Evolutionary conservation across 1,284 basidiomycete species (phyloP), one percentile per base, ranked within the genome.

Genomic region (Ustilago loliicola): DNA sequence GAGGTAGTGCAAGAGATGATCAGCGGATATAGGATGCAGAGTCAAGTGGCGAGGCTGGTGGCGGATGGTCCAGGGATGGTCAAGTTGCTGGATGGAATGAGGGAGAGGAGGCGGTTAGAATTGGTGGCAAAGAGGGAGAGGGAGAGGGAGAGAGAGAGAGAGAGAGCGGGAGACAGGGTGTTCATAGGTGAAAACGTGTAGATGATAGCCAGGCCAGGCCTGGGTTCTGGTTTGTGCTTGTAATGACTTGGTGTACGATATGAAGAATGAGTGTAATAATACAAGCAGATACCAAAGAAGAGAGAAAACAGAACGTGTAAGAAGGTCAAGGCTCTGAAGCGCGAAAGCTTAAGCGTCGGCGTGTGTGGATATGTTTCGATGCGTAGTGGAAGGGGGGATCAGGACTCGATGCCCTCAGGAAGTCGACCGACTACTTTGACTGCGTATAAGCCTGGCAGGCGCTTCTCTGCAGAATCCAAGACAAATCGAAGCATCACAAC

Each of bases 1-100:
- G 92, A 93, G 23, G 92, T 96, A 71, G 91, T 93, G 0, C 95
- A 98, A 86, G 93, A 97, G 87, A 94, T 98, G 79, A 90, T 98
- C 60, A 90, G 92, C 3, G 87, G 94, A n/a, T 98, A 97, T 84
- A 90, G 92, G 7, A 89, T 95, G 36, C 70, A 72, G 48, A 42
- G 61, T 23, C 19, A 56, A 8, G 56, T 54, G 10, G 8, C 6
- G 2, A n/a, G 30, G 50, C 25, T 72, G 52, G 72, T 70, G 27
- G 21, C 9, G 2, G 66, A 73, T 21, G 75, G 64, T 2, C 47
- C 62, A 17, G 52, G 55, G 19, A 73, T 81, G 51, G 50, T 79
- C 27, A 68, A 62, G 54, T 25, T 77, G 47, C 53, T 79, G 40
- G 71, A 73, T 34, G 47, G 68, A 25, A 81, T 81, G 77, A 45